Evolutionary conservation across 345 rosid species (phyloP), one percentile per base, ranked within the genome.

Genomic region (Populus ilicifolia): DNA sequence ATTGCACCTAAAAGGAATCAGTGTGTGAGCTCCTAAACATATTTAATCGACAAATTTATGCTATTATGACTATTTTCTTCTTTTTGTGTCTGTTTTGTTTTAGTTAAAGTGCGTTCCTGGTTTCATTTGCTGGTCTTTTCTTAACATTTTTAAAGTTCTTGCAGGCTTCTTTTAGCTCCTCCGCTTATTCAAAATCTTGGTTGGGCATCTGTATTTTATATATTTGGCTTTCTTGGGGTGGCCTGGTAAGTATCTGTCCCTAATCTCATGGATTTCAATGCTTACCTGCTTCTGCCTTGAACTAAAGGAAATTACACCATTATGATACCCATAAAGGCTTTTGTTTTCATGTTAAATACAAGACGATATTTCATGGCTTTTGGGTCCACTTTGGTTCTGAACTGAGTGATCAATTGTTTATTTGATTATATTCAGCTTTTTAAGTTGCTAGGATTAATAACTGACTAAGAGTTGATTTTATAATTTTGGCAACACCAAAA

Each of bases 141-240:
- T 85, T 85, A 62, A 85, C 65, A 6, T 69, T 63, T 21, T 50
- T 39, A 76, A 77, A 64, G 21, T 29, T 84, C 38, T 70, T 86
- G 83, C 97, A 93, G 98, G 91, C 96, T 91, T 87, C 94, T 95
- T 76, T 83, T 95, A 82, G 97, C 99, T 78, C 96, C 99, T 78
- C 90, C 97, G 6, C 86, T 95, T 33, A 95, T 95, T 84, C 90
- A 95, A 74, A 89, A 75, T 75, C 84, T 87, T 79, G 93, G 97
- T 69, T 95, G 99, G 99, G 97, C 88, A 89, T 90, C 94, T 56
- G 93, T 94, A 64, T 94, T 94, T 86, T 93, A 89, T 85, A 61
- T 89, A 71, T 95, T 95, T 83, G 91, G 96, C 83, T 73, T 89
- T 67, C 79, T 92, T 76, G 99, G 99, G 71, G 56, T 93, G 75